phyloP scores from a whole-genome alignment of 495 filamentous ascomycete species.

The Aspergillus nanangensis region DNA sequence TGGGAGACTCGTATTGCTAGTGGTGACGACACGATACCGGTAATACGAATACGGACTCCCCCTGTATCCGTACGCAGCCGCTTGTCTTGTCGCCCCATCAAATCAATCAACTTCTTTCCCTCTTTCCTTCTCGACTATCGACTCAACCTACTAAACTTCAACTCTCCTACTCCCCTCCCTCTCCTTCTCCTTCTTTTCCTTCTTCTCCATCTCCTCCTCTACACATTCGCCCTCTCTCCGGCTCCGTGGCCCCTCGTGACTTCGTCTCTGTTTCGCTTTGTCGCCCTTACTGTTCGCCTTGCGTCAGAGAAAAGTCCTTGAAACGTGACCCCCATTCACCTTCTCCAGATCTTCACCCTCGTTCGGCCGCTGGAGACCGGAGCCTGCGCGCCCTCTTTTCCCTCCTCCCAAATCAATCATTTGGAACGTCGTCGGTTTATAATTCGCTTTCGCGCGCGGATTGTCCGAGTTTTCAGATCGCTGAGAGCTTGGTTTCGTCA shows the following conservation, averaged over 20 bases:
- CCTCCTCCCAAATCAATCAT: slow-evolving; percentile 2
- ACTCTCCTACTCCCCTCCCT: slow-evolving; percentile 4
- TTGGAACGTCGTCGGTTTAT: slow-evolving; percentile 10
- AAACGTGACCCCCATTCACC: slow-evolving; percentile 19
- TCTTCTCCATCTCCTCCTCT: slow-evolving; percentile 7
- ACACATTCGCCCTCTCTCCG: slow-evolving; percentile 11
- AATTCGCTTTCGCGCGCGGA: slow-evolving; percentile 9
- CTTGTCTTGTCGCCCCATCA: slow-evolving; percentile 18
- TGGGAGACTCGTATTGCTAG: too few species aligned
- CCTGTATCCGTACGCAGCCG: slow-evolving; percentile 17
- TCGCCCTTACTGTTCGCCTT: slow-evolving; percentile 28
- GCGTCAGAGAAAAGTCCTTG: slow-evolving; percentile 25
- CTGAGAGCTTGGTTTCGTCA: neutral
- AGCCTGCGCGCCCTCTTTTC: slow-evolving; percentile 13
- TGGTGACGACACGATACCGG: slow-evolving; percentile 17
- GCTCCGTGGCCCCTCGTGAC: slow-evolving; percentile 22
- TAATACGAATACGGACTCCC: slow-evolving; percentile 18
- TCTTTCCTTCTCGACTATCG: neutral
- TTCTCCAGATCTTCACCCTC: slow-evolving; percentile 17
- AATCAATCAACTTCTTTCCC: slow-evolving; percentile 14
- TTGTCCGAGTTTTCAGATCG: slow-evolving; percentile 5
- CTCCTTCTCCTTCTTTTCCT: slow-evolving; percentile 12
- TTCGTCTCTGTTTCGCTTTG: slow-evolving; percentile 18
- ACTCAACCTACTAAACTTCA: neutral
- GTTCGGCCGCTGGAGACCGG: slow-evolving; percentile 27